phyloP scores from a whole-genome alignment of 768 basidiomycete species.

The Amanita subjunquillea region DNA sequence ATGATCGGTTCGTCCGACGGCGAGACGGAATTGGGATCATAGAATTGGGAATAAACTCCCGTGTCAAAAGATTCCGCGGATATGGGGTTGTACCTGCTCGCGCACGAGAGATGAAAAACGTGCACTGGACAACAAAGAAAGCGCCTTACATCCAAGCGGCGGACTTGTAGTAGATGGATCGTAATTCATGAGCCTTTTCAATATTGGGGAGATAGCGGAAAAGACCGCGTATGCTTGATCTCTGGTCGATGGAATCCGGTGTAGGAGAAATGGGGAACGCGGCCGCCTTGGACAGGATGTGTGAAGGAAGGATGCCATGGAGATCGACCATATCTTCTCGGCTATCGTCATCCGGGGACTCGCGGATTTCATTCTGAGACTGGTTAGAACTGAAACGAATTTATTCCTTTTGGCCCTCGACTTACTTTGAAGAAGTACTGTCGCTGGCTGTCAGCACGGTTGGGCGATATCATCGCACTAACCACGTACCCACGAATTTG shows the following conservation, averaged over 20 bases:
- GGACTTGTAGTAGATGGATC: constrained; percentile 49
- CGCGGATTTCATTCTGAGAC: constrained; percentile 49
- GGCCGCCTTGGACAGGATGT: constrained; percentile 54
- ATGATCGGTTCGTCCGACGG: constrained; percentile 39
- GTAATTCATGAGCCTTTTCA: constrained; percentile 50
- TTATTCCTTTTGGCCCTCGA: constrained; percentile 13
- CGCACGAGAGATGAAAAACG: not conserved
- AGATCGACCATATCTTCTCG: constrained; percentile 39
- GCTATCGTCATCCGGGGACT: constrained; percentile 45
- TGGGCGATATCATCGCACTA: not conserved
- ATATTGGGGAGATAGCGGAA: constrained; percentile 62
- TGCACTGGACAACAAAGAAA: not conserved
- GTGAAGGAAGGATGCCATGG: constrained; percentile 45
- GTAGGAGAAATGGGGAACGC: constrained; percentile 50
- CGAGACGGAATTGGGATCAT: constrained; percentile 31
- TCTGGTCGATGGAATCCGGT: constrained; percentile 27
- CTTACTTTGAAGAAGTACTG: constrained; percentile 74
- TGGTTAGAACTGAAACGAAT: not conserved
- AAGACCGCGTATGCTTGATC: constrained; percentile 43
- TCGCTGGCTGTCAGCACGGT: constrained; percentile 8
- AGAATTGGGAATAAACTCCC: constrained; percentile 51
- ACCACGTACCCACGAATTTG: constrained; percentile 62
- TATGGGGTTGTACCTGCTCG: constrained; percentile 56
- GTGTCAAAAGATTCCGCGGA: constrained; percentile 47
- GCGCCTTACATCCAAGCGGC: constrained; percentile 61